phyloP scores from a whole-genome alignment of 2,329 filamentous ascomycete species.

The Ceratocystis albifundus region DNA sequence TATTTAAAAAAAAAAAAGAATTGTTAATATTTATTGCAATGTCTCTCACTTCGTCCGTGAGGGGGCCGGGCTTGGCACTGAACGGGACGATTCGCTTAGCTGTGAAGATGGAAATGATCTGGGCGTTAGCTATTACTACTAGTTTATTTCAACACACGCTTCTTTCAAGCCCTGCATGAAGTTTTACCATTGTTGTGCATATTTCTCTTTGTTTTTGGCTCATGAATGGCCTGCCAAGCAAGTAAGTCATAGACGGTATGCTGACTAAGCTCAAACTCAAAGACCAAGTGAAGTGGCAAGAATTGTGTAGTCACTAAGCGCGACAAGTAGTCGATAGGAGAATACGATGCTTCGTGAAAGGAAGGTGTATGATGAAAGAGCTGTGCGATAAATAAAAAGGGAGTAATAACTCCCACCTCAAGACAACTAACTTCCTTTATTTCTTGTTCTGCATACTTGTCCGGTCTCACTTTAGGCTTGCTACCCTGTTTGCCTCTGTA shows the following conservation, averaged over 20 bases:
- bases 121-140: neutral
- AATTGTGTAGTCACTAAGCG: neutral
- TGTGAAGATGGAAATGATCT: neutral
- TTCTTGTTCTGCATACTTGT: neutral
- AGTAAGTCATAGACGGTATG: neutral
- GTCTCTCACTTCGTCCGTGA: neutral
- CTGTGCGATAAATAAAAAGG: neutral
- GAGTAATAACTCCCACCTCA: neutral
- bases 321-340: neutral
- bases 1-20: no score
- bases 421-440: neutral
- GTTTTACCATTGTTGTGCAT: conserved; percentile 1
- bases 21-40: neutral
- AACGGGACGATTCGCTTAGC: conserved; percentile 12
- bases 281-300: neutral
- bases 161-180: neutral
- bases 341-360: neutral
- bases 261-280: neutral
- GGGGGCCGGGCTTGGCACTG: neutral
- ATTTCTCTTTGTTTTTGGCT: neutral
- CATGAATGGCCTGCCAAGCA: neutral
- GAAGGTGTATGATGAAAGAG: neutral
- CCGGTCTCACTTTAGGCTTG: neutral
- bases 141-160: neutral
- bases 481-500: neutral